These are phyloP conservation scores for Selaginella moellendorffii DNA, from an alignment of 75 land plant species.

Conservation along the genomic window DNA sequence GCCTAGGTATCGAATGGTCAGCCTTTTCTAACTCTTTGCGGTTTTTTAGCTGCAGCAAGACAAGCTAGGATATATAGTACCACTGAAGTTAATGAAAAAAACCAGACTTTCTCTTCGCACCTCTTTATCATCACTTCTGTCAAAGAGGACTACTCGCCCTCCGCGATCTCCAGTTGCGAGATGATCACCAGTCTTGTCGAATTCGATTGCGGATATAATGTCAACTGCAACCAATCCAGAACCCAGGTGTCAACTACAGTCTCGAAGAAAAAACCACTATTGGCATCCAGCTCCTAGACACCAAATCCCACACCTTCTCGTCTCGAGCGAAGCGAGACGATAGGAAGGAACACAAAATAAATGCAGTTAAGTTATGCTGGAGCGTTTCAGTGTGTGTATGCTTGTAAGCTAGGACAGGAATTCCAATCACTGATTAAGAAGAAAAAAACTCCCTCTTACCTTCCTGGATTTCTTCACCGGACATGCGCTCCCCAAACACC, in stretches of 20 bases:
- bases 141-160: conserved; percentile 67
- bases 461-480: conserved; percentile 60
- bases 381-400: neutral
- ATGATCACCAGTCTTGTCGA: conserved; percentile 48
- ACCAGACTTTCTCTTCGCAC: conserved; percentile 22
- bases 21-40: conserved; percentile 45
- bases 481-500: conserved; percentile 49
- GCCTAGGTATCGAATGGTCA: conserved; percentile 22
- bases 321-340: too few relatives aligned
- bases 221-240: conserved; percentile 50
- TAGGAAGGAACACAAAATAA: too few relatives aligned
- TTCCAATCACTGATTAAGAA: too few relatives aligned
- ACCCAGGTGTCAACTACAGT: too few relatives aligned
- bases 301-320: too few relatives aligned
- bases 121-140: conserved; percentile 45
- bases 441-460: too few relatives aligned
- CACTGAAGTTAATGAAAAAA: neutral
- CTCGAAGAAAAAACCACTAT: too few relatives aligned
- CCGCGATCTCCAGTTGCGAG: conserved; percentile 73
- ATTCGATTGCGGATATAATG: conserved; percentile 20
- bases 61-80: neutral
- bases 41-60: conserved; percentile 14
- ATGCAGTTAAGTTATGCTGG: too few relatives aligned
- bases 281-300: too few relatives aligned
- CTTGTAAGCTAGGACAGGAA: neutral